Evolutionary conservation across 1,139 yeast genomes (phyloP), one percentile per base, ranked within the genome.

Genomic region (Geotrichum europaeum): DNA sequence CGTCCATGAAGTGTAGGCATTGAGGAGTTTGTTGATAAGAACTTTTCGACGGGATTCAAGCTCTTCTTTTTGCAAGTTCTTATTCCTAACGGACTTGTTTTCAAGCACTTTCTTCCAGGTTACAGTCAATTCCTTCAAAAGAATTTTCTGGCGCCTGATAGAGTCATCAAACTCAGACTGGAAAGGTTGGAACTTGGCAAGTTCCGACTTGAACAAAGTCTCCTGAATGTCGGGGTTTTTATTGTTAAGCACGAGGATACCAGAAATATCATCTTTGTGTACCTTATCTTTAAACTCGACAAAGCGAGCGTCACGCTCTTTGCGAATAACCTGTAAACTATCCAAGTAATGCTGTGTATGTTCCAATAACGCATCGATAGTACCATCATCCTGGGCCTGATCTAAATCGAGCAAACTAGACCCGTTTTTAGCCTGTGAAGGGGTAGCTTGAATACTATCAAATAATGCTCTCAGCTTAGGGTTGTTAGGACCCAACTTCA

Each of bases 201-300:
- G 76, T 71, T 91, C 97, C 60, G 83, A 81, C 18, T 85, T 82
- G 71, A 92, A 92, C 24, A 89, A 79, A 47, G 78, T 75, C 34
- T 78, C 76, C 65, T 87, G 94, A 52, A 79, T 78, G 24, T 84
- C 84, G 15, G 80, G 73, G 43, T 81, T 78, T 59, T 83, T 82
- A 66, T 85, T 84, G 71, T 89, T 87, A 66, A 87, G 76, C 4
- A 94, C 82, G 49, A 94, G 78, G 30, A 87, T 79, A 61, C 88
- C 86, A 0, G 96, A 87, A 58, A 92, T 90, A 70, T 94, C 97
- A 73, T 94, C 99, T 24, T 81, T 79, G 68, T 87, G 96, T 51
- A 89, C 85, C 60, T 82, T 82, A 7, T 78, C 80, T 70, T 90
- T 91, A 69, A 92, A 79, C 56, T 84, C 89, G 2, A 79, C 79